Evolutionary conservation across 495 filamentous ascomycete genomes (phyloP).

Genomic region (Antarctomyces pellizariae): DNA sequence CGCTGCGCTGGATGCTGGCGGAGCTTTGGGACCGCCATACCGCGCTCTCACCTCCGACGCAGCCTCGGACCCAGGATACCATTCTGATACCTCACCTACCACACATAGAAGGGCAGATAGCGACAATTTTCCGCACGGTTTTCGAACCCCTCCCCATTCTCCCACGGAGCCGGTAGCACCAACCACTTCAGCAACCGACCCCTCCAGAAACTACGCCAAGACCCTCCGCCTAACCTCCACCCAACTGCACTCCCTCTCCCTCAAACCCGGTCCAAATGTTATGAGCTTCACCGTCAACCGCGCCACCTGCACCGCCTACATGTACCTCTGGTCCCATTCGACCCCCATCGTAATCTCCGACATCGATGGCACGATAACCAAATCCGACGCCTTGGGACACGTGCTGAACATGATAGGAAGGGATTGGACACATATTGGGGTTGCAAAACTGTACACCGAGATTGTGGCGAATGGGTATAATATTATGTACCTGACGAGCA

Average conservation of each 20-base stretch:
- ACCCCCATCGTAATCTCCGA: conserved; percentile 91
- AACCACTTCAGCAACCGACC: conserved; percentile 33
- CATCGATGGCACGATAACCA: conserved; percentile 97
- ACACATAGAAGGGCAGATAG: conserved; percentile 36
- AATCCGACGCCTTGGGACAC: conserved; percentile 93
- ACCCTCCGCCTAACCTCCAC: conserved; percentile 90
- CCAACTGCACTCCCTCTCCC: conserved; percentile 66
- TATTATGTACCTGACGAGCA: conserved; percentile 90
- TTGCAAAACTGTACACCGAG: conserved; percentile 91
- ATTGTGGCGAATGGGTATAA: conserved; percentile 95
- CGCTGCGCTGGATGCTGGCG: conserved; percentile 7
- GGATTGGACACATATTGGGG: conserved; percentile 93
- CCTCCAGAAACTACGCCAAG: conserved; percentile 78
- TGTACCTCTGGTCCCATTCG: conserved; percentile 83
- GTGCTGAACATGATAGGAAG: conserved; percentile 94
- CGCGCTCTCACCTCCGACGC: conserved; percentile 41
- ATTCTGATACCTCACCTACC: conserved; percentile 40
- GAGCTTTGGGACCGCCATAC: conserved; percentile 22
- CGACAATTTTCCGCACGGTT: conserved; percentile 38
- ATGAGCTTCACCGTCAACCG: conserved; percentile 94
- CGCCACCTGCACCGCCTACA: conserved; percentile 71
- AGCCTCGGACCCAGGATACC: conserved; percentile 80
- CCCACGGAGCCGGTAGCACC: conserved; percentile 31
- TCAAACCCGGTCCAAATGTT: conserved; percentile 66
- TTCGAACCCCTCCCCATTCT: conserved; percentile 57